These are phyloP conservation scores for Coniferiporia sulphurascens DNA, from an alignment of 1,284 basidiomycete genomes.

Conservation along the genomic window DNA sequence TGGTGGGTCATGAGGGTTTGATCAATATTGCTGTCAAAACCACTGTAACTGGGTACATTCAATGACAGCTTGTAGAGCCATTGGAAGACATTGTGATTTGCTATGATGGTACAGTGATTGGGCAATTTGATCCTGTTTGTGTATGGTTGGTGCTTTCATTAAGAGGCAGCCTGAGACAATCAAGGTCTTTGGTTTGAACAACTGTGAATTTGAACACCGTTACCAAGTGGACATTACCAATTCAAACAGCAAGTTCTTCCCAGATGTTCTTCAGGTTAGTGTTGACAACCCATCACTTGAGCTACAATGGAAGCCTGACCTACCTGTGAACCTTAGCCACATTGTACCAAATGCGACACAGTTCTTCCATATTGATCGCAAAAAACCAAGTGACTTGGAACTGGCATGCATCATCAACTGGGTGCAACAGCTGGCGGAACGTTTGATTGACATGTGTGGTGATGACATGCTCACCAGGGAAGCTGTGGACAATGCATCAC, in stretches of 20 bases:
- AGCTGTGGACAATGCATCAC: slow-evolving; percentile 86
- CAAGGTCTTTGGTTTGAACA: slow-evolving; percentile 81
- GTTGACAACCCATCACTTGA: slow-evolving; percentile 86
- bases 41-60: slow-evolving; percentile 98
- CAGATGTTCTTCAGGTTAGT: slow-evolving; percentile 86
- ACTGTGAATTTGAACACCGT: slow-evolving; percentile 83
- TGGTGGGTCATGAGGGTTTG: slow-evolving; percentile 98
- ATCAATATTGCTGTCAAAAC: slow-evolving; percentile 99
- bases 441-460: slow-evolving; percentile 84
- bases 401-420: slow-evolving; percentile 84
- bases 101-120: slow-evolving; percentile 94
- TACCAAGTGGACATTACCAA: slow-evolving; percentile 94
- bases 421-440: slow-evolving; percentile 64
- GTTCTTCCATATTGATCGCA: slow-evolving; percentile 94
- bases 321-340: slow-evolving; percentile 92
- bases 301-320: slow-evolving; percentile 86
- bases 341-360: slow-evolving; percentile 95
- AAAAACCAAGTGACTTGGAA: slow-evolving; percentile 90
- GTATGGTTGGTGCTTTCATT: slow-evolving; percentile 93
- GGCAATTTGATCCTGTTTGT: slow-evolving; percentile 96
- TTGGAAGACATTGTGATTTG: slow-evolving; percentile 96
- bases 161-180: slow-evolving; percentile 94
- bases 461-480: slow-evolving; percentile 70
- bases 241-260: slow-evolving; percentile 68
- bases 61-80: slow-evolving; percentile 96